These are phyloP conservation scores for Didymella pomorum DNA, from an alignment of 2,329 filamentous ascomycete genomes.

Conservation along the genomic window DNA sequence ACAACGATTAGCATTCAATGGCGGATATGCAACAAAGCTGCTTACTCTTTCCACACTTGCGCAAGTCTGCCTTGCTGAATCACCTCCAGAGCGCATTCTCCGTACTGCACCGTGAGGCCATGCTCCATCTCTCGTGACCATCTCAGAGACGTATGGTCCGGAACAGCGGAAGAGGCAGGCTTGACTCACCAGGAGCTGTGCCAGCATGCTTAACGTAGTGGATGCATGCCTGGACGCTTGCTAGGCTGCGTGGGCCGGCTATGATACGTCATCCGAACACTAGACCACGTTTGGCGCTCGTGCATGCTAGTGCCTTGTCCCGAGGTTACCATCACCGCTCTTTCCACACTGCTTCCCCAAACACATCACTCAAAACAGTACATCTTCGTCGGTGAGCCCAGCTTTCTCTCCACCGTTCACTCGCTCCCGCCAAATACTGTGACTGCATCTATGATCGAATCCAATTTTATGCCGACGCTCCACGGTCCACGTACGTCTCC, in stretches of 20 bases:
- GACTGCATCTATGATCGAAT: conserved; percentile 15
- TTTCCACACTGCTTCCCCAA: conserved; percentile 28
- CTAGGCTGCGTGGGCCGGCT: conserved; percentile 5
- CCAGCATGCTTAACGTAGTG: conserved; percentile 13
- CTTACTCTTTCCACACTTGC: conserved; percentile 6
- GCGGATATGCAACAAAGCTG: not conserved
- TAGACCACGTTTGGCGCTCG: conserved; percentile 8
- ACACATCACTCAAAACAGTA: conserved; percentile 14
- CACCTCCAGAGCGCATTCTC: not conserved
- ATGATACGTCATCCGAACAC: conserved; percentile 30
- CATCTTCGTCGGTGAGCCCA: conserved; percentile 43
- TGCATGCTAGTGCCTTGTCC: conserved; percentile 19
- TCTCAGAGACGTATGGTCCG: conserved; percentile 4
- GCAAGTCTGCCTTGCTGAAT: conserved; percentile 6
- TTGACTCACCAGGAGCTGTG: conserved; percentile 15
- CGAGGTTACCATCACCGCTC: conserved; percentile 34
- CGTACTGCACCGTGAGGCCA: not conserved
- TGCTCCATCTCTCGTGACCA: conserved; percentile 6
- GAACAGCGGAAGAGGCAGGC: conserved; percentile 3
- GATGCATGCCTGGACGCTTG: conserved; percentile 12
- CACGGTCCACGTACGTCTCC: conserved; percentile 3
- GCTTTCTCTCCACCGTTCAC: conserved; percentile 26
- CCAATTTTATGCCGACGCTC: conserved; percentile 12
- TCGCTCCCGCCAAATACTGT: not conserved
- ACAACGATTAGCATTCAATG: not conserved